Percentiles rank a stretch among this genome's conserved stretches.
phyloP scores from a whole-genome alignment of 768 basidiomycete genomes.

The Termitomyces eurrhizus region DNA sequence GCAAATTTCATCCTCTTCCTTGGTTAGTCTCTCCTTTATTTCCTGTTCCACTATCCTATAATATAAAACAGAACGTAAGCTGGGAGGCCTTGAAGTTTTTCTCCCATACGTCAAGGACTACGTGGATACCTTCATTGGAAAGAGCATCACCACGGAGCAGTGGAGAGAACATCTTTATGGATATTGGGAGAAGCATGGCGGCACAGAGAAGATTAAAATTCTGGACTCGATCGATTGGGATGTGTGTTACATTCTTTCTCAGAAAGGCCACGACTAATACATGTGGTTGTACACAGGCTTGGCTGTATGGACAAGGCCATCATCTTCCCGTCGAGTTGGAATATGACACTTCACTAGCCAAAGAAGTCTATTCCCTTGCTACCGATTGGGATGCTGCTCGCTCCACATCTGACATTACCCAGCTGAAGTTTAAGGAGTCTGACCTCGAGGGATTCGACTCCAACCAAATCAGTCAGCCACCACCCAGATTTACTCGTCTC shows the following conservation, averaged over 20 bases:
- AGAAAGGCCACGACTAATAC: not conserved
- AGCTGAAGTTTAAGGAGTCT: slow-evolving; percentile 49
- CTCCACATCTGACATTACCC: slow-evolving; percentile 33
- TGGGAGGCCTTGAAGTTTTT: slow-evolving; percentile 84
- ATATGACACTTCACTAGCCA: slow-evolving; percentile 72
- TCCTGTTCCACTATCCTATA: not conserved
- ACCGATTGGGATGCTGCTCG: slow-evolving; percentile 70
- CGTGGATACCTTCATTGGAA: slow-evolving; percentile 74
- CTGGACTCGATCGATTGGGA: slow-evolving; percentile 77
- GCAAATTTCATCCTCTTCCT: slow-evolving; percentile 84
- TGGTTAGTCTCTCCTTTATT: slow-evolving; percentile 38
- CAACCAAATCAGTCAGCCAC: slow-evolving; percentile 66
- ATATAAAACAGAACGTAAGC: slow-evolving; percentile 47
- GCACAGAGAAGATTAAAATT: slow-evolving; percentile 55
- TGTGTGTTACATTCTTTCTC: slow-evolving; percentile 35
- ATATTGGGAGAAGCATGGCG: slow-evolving; percentile 61
- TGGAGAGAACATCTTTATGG: slow-evolving; percentile 80
- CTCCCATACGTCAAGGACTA: slow-evolving; percentile 83
- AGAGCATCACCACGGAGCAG: slow-evolving; percentile 77
- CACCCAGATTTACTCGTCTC: not conserved
- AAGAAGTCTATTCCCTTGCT: slow-evolving; percentile 68
- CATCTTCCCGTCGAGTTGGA: slow-evolving; percentile 70
- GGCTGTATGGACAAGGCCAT: slow-evolving; percentile 79
- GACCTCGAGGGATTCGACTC: slow-evolving; percentile 68
- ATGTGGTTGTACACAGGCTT: slow-evolving; percentile 41